These are phyloP conservation scores for Boletellus ananiceps DNA, from an alignment of 768 basidiomycete genomes.

Conservation along the genomic window DNA sequence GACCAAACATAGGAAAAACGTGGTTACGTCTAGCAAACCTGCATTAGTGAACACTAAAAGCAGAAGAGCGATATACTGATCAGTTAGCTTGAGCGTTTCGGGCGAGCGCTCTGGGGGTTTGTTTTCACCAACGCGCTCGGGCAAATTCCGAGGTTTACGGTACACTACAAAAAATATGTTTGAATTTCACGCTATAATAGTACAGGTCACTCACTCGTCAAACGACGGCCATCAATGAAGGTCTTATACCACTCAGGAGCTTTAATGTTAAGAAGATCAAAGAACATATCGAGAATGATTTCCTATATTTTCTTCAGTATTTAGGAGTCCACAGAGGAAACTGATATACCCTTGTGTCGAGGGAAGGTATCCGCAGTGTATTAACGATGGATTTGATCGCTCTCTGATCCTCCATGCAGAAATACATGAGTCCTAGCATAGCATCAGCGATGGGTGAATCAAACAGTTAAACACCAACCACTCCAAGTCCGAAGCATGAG, in stretches of 20 bases:
- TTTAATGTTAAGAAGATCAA: conserved; percentile 88
- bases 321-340: not conserved
- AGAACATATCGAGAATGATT: conserved; percentile 90
- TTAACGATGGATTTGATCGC: conserved; percentile 83
- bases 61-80: conserved; percentile 88
- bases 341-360: conserved; percentile 66
- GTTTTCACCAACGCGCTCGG: conserved; percentile 28
- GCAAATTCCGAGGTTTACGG: conserved; percentile 46
- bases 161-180: conserved; percentile 49
- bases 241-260: conserved; percentile 90
- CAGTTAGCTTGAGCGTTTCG: conserved; percentile 73
- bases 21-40: conserved; percentile 79
- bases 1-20: not conserved
- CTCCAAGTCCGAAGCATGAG: conserved; percentile 90
- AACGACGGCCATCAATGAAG: conserved; percentile 81
- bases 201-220: conserved; percentile 63
- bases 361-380: conserved; percentile 82
- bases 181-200: not conserved
- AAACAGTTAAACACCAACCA: conserved; percentile 47
- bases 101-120: conserved; percentile 44
- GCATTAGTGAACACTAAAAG: conserved; percentile 81
- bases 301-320: conserved; percentile 52
- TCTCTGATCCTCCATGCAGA: conserved; percentile 84
- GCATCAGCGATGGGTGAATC: conserved; percentile 5
- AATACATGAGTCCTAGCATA: conserved; percentile 76